Conservation (phyloP, 2,329 filamentous ascomycete species). For the Coleophoma crateriformis region DNA sequence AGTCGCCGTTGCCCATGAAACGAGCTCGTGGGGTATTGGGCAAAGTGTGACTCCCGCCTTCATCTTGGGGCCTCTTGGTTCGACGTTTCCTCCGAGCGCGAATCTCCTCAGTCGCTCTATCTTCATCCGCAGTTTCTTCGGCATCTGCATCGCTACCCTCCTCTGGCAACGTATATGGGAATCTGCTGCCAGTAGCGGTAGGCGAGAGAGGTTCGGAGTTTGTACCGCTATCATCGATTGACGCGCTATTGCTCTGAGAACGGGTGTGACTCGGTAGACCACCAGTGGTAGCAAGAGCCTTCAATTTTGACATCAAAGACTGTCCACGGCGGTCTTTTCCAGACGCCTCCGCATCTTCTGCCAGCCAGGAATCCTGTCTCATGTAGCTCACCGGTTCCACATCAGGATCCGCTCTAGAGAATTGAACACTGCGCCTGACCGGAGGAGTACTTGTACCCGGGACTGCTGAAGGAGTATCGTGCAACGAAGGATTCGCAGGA, state of each 20-base stretch:
- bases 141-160: slow-evolving; percentile 68
- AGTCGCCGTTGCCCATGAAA: slow-evolving; percentile 15
- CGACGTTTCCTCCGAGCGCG: slow-evolving; percentile 60
- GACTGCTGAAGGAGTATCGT: slow-evolving; percentile 5
- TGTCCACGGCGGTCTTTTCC: slow-evolving; percentile 55
- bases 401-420: slow-evolving; percentile 47
- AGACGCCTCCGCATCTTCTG: slow-evolving; percentile 54
- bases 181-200: slow-evolving; percentile 40
- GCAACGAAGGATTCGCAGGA: slow-evolving; percentile 7
- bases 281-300: slow-evolving; percentile 59
- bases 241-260: slow-evolving; percentile 29
- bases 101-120: slow-evolving; percentile 36
- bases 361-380: slow-evolving; percentile 53
- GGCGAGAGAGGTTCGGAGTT: slow-evolving; percentile 43
- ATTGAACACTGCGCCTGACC: slow-evolving; percentile 67
- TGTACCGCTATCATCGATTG: slow-evolving; percentile 25
- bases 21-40: slow-evolving; percentile 56
- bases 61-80: slow-evolving; percentile 50
- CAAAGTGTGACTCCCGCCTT: slow-evolving; percentile 47
- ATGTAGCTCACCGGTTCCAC: slow-evolving; percentile 45
- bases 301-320: slow-evolving; percentile 74
- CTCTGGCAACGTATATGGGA: slow-evolving; percentile 48
- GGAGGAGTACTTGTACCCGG: slow-evolving; percentile 24
- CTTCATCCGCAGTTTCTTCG: slow-evolving; percentile 81
- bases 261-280: slow-evolving; percentile 37